phyloP scores from a whole-genome alignment of 192 early-diverging fungal species.

The Mortierella antarctica region DNA sequence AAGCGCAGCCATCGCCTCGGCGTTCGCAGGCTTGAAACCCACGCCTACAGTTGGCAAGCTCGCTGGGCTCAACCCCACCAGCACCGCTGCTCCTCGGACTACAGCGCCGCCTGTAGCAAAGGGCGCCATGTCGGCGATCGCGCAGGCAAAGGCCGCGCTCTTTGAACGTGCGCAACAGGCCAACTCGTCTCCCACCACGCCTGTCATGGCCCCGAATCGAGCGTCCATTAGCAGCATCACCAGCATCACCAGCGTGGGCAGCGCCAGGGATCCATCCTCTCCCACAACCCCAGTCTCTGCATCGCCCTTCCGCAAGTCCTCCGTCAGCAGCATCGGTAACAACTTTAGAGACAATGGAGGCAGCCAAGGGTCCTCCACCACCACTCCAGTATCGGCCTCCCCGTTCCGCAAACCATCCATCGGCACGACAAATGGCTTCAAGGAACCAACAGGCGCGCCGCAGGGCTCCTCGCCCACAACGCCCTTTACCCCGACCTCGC shows the following conservation, averaged over 20 bases:
- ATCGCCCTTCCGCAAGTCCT: slow-evolving; percentile 21
- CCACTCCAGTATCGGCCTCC: neutral
- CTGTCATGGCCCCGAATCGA: slow-evolving; percentile 1
- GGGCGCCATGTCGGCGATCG: slow-evolving; percentile 11
- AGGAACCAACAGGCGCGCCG: slow-evolving; percentile 1
- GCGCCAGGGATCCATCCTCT: slow-evolving; percentile 4
- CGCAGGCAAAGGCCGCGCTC: slow-evolving; percentile 27
- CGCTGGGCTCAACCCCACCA: slow-evolving; percentile 14
- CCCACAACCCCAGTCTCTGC: slow-evolving; percentile 20
- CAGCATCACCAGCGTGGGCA: slow-evolving; percentile 5
- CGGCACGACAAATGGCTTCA: neutral
- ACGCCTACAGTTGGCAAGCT: slow-evolving; percentile 10
- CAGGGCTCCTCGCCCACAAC: neutral
- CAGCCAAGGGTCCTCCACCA: neutral
- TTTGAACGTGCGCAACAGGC: slow-evolving; percentile 13
- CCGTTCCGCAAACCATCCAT: slow-evolving; percentile 5
- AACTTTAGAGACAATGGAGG: neutral
- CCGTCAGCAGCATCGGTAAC: slow-evolving; percentile 5
- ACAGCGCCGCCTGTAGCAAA: neutral
- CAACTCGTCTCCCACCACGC: slow-evolving; percentile 9
- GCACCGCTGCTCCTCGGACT: slow-evolving; percentile 8
- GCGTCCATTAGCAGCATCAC: slow-evolving; percentile 14
- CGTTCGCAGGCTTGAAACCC: neutral
- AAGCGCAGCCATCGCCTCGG: neutral
- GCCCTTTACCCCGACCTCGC: neutral